Evolutionary conservation across 2,329 filamentous ascomycete genomes (phyloP), one percentile per base, ranked within the genome.

Genomic region (Massarina eburnea): DNA sequence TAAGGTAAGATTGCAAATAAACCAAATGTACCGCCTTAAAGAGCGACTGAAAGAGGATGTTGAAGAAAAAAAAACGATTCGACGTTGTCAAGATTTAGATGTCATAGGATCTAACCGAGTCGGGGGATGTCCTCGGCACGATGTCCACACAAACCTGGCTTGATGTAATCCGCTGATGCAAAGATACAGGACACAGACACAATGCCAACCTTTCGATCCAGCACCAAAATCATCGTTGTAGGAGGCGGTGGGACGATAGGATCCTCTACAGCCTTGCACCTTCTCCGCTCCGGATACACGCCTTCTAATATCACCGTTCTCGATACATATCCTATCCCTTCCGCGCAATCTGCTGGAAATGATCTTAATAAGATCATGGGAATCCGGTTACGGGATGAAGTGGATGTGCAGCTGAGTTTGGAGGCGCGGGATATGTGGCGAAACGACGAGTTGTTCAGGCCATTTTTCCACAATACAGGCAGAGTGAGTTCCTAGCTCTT

Each of bases 221-320:
- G 46, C 19, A 57, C 54, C 1, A 64, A 52, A 8, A 51, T 66
- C 18, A 61, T 79, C 35, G 63, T 76, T 15, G 67, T 78, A 21
- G 71, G 77, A n/a, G 77, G 77, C 22, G 76, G 74, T 18, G 78
- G 78, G 8, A 78, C 77, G 0, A 80, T 78, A 64, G 78, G 78
- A 10, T 73, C 72, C 26, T 76, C 74, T 3, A 78, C 77, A n/a
- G 77, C 78, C n/a, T 66, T 78, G 17, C 73, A 79, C 52, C 68
- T 80, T 5, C 73, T 76, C 20, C 71, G 76, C 22, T 67, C 72
- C 40, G 77, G 77, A 32, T 79, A 78, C 55, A 70, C 67, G 30
- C 61, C 63, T 3, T 63, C 70, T 0, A 71, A 76, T 49, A 68
- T 80, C 45, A 77, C 69, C 3, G 71, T 79, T 5, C 63, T 80